Base-by-base conservation (phyloP, 805 yeast species). In the Metschnikowia reukaufii region DNA sequence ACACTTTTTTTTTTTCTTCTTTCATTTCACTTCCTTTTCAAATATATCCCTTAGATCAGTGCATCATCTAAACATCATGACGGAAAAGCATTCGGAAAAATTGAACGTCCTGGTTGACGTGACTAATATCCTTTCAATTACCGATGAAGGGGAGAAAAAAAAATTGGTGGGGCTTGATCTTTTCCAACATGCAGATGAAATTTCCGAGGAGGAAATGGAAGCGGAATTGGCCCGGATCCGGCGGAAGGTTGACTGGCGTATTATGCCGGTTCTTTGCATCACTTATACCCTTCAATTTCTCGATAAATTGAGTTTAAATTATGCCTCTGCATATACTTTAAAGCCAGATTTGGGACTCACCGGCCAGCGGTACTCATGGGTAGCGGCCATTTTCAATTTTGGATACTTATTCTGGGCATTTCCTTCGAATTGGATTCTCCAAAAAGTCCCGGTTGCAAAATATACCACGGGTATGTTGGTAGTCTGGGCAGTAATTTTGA, bases 171-270 rank as follows among this genome's bases (percentile, higher is more conserved):
- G 66, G 2, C 49, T 63, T 20, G 62, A 60, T 7, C 51, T 58
- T 18, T 61, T 60, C 48, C 66, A 65, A 25, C 49, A 60, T 15
- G 63, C 63, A 1, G 58, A 62, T 42, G 63, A 63, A 8, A 54
- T 68, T 19, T 52, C 63, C 19, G 54, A 56, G 4, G 70, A 59
- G 34, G 73, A 70, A 50, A 46, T 55, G 18, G 58, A 54, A 8
- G 38, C 45, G 1, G 60, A 54, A 19, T 52, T 63, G 20, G 51
- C 49, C 23, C 47, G 55, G 17, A 56, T 70, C 39, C 56, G 65
- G 33, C 55, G 68, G 41, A 71, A 67, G 50, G 50, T 72, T 17
- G 76, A 73, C 54, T 45, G 40, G 42, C 56, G 64, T 39, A 48
- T 72, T 49, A 49, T 72, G 49, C 71, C 67, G 2, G 36, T 62